These are phyloP conservation scores for Thermochaetoides dissita DNA, from an alignment of 2,329 filamentous ascomycete genomes.

Conservation along the genomic window DNA sequence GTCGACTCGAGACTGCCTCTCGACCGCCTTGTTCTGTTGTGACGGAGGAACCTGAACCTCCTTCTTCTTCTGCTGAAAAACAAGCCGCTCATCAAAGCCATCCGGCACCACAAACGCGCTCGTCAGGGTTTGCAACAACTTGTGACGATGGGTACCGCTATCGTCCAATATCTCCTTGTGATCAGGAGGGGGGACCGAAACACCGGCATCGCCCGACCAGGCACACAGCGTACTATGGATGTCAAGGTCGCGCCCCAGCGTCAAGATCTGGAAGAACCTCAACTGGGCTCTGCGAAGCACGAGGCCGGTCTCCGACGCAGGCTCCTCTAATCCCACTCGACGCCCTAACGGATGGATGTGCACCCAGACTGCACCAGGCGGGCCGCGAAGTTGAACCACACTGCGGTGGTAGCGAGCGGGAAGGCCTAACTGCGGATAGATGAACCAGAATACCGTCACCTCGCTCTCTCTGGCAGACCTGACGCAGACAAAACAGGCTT, in stretches of 20 bases:
- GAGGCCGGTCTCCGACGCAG: not conserved
- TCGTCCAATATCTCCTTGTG: not conserved
- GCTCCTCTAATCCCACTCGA: slow-evolving; percentile 4
- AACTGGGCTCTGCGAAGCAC: slow-evolving; percentile 6
- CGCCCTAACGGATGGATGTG: slow-evolving; percentile 11
- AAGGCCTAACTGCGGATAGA: slow-evolving; percentile 3
- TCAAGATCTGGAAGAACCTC: slow-evolving; percentile 15
- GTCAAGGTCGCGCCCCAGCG: slow-evolving; percentile 11
- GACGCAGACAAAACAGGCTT: slow-evolving; percentile 15
- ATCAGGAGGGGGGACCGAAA: slow-evolving; percentile 8
- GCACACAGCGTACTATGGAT: slow-evolving; percentile 14
- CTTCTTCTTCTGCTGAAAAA: slow-evolving; percentile 2
- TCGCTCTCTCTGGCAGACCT: slow-evolving; percentile 15
- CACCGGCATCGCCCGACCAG: slow-evolving; percentile 9
- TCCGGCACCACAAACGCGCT: slow-evolving; percentile 22
- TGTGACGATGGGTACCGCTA: slow-evolving; percentile 6
- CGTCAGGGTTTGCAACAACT: slow-evolving; percentile 13
- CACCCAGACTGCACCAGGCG: slow-evolving; percentile 10
- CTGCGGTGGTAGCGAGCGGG: slow-evolving; percentile 14
- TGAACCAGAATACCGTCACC: slow-evolving; percentile 17
- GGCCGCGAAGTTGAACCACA: slow-evolving; percentile 7
- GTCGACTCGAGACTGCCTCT: slow-evolving; percentile 1
- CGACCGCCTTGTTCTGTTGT: not conserved
- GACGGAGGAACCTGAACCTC: no score
- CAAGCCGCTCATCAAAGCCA: slow-evolving; percentile 24